A percentile compares a stretch with the other conserved stretches of the same genome.
Conservation (phyloP, 441 rosid species). For the Erodium texanum region DNA sequence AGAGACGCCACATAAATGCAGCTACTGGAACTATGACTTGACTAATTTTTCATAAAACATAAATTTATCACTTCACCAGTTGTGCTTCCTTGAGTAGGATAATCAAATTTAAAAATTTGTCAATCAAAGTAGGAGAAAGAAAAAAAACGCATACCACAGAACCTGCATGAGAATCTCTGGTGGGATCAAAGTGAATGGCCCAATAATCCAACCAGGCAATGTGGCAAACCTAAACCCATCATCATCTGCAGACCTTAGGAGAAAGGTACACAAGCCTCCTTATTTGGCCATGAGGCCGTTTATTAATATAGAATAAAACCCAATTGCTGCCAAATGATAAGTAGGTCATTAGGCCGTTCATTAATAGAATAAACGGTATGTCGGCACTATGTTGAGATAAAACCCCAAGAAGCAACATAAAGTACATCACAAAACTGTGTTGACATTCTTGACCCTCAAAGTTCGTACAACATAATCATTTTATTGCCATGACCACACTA, state of each 20-base stretch:
- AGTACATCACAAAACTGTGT: too few species aligned
- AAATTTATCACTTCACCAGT: too few species aligned
- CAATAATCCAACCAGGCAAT: neutral
- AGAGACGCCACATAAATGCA: neutral
- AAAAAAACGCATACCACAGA: too few species aligned
- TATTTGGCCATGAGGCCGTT: constrained; percentile 43
- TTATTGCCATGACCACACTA: neutral
- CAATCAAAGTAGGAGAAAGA: too few species aligned
- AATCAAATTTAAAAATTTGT: too few species aligned
- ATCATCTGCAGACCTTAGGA: constrained; percentile 41
- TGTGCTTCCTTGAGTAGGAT: too few species aligned
- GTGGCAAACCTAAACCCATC: constrained; percentile 22
- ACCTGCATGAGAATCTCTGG: too few species aligned
- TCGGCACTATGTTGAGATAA: too few species aligned
- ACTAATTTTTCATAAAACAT: neutral
- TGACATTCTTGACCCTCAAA: too few species aligned
- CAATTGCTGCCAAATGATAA: constrained; percentile 7
- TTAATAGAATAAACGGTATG: too few species aligned
- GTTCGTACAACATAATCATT: neutral
- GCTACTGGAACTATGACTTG: neutral
- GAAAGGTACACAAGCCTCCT: constrained; percentile 42
- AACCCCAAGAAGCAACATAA: too few species aligned
- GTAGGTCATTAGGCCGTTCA: neutral
- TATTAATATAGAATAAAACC: constrained; percentile 27
- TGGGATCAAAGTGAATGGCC: too few species aligned